These are phyloP conservation scores for Penicillium egyptiacum DNA, from an alignment of 495 filamentous ascomycete species.

Conservation along the genomic window DNA sequence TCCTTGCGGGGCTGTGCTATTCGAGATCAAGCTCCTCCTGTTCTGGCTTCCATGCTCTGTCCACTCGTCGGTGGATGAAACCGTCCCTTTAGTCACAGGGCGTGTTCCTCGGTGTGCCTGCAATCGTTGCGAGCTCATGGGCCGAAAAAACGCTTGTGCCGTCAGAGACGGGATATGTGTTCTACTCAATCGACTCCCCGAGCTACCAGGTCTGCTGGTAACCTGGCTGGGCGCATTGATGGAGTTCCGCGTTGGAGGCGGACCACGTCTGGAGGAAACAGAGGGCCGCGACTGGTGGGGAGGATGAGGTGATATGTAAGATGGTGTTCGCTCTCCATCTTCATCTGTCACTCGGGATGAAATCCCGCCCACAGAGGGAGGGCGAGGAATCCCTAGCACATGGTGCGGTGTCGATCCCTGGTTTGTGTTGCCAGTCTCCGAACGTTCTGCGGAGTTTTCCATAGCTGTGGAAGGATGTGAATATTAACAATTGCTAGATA, in stretches of 20 bases:
- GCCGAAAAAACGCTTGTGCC: conserved; percentile 88
- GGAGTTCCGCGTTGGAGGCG: conserved; percentile 41
- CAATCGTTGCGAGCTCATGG: conserved; percentile 93
- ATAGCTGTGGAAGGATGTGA: conserved; percentile 18
- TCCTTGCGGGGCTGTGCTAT: conserved; percentile 42
- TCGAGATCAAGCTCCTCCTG: conserved; percentile 50
- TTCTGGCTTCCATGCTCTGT: conserved; percentile 47
- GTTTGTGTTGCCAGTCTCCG: conserved; percentile 30
- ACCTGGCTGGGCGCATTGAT: conserved; percentile 35
- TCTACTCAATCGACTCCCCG: conserved; percentile 71
- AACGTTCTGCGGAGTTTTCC: conserved; percentile 29
- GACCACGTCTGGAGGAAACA: conserved; percentile 53
- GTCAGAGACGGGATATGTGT: conserved; percentile 89
- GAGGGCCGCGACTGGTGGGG: conserved; percentile 47
- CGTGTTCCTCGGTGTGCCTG: conserved; percentile 80
- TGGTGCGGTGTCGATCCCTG: conserved; percentile 27
- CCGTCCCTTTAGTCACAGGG: conserved; percentile 45
- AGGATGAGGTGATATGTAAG: conserved; percentile 43
- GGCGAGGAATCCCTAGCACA: conserved; percentile 45
- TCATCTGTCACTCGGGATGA: conserved; percentile 84
- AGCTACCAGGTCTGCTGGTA: conserved; percentile 58
- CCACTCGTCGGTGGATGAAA: conserved; percentile 44
- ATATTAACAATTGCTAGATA: conserved; percentile 16
- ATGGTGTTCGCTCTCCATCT: conserved; percentile 47
- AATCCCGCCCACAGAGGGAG: conserved; percentile 58